A percentile compares a stretch with the other conserved stretches of the same genome.
phyloP scores from a whole-genome alignment of 768 basidiomycete species.

The Hygrophoropsis aurantiaca region DNA sequence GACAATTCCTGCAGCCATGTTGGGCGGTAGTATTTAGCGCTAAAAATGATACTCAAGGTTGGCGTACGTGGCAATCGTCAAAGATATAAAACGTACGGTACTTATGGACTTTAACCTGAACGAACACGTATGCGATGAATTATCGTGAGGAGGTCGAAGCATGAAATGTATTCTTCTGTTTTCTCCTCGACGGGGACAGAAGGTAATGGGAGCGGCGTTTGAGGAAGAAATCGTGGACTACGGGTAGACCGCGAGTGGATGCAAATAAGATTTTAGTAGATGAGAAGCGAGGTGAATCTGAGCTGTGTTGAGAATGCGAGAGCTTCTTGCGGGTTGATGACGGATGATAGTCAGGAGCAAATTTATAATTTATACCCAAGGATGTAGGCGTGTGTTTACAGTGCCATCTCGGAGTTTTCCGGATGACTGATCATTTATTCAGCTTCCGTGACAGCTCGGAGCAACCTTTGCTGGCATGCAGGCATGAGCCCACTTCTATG shows the following conservation, averaged over 20 bases:
- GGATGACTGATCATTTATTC: too few relatives aligned
- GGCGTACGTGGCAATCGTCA: background rate
- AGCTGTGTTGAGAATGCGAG: too few relatives aligned
- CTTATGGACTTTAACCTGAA: slow-evolving; percentile 51
- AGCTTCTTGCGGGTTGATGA: too few relatives aligned
- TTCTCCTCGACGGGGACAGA: slow-evolving; percentile 32
- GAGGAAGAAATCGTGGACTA: slow-evolving; percentile 29
- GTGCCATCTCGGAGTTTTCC: too few relatives aligned
- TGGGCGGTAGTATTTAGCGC: slow-evolving; percentile 67
- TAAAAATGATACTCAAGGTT: slow-evolving; percentile 19
- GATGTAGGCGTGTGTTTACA: too few relatives aligned
- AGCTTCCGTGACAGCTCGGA: too few relatives aligned
- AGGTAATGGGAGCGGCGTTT: slow-evolving; percentile 18
- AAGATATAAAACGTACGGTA: slow-evolving; percentile 41
- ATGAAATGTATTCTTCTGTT: slow-evolving; percentile 58
- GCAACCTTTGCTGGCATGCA: too few relatives aligned
- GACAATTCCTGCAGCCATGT: slow-evolving; percentile 83
- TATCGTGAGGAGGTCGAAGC: slow-evolving; percentile 86
- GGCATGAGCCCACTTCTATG: too few relatives aligned
- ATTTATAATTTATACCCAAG: too few relatives aligned
- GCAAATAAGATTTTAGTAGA: background rate
- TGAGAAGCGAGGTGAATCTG: too few relatives aligned
- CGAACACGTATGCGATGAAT: slow-evolving; percentile 62
- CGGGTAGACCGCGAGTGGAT: slow-evolving; percentile 1
- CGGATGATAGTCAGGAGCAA: too few relatives aligned